Evolutionary conservation across 2,329 filamentous ascomycete genomes (phyloP).

Genomic region (Thielaviopsis ethacetica): DNA sequence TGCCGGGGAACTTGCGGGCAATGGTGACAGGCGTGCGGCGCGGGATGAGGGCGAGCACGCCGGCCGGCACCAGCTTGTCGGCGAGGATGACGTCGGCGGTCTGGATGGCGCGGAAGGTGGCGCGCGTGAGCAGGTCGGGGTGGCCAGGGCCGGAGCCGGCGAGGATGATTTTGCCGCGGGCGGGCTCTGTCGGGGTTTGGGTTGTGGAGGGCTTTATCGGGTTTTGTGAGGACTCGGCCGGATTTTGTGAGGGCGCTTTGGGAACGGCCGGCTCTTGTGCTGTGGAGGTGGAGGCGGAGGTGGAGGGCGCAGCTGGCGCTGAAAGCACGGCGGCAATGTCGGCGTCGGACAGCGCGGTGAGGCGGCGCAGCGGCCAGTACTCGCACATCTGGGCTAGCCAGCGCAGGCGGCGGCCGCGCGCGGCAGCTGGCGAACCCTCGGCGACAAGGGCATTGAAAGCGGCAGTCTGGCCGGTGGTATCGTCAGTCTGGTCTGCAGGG

Average conservation of each 20-base stretch:
- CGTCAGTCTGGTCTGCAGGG: conserved; percentile 24
- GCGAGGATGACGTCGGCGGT: conserved; percentile 65
- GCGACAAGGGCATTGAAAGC: conserved; percentile 72
- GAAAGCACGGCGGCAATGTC: conserved; percentile 65
- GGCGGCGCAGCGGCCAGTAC: conserved; percentile 81
- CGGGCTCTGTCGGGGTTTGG: conserved; percentile 12
- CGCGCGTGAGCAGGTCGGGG: conserved; percentile 75
- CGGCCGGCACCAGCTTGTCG: conserved; percentile 71
- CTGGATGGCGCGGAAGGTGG: conserved; percentile 61
- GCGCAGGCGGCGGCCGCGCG: conserved; percentile 67
- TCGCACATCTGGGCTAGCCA: conserved; percentile 96
- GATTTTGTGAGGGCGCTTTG: no score
- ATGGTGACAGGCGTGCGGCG: conserved; percentile 81
- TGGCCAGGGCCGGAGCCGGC: conserved; percentile 88
- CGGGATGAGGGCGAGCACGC: conserved; percentile 77
- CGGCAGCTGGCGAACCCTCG: conserved; percentile 55
- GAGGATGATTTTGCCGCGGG: conserved; percentile 59
- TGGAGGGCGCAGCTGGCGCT: conserved; percentile 35
- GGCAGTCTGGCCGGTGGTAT: conserved; percentile 59
- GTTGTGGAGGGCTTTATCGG: no score
- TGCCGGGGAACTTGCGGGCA: conserved; percentile 92
- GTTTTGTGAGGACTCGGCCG: no score
- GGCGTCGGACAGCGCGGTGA: conserved; percentile 62
- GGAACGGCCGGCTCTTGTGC: no score
- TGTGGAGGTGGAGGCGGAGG: conserved; percentile 14